Conservation (phyloP, 768 basidiomycete genomes). For the Pleurotus pulmonarius region DNA sequence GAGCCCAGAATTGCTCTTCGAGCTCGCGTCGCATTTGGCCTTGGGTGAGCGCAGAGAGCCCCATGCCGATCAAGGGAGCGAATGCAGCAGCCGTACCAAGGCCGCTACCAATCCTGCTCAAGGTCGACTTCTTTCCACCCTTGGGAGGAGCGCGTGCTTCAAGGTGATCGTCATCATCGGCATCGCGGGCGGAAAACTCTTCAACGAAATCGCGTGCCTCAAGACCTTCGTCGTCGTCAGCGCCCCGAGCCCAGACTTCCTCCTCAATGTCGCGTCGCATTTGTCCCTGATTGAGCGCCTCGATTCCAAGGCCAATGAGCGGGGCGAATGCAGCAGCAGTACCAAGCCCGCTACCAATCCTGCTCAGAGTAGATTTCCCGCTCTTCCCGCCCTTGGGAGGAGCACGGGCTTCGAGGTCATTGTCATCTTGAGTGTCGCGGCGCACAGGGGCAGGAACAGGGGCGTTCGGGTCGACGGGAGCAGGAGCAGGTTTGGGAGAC, state of each 20-base stretch:
- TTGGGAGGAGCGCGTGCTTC: background rate
- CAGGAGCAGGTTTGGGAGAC: constrained; percentile 1
- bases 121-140: background rate
- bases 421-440: background rate
- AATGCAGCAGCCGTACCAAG: background rate
- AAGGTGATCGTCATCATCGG: background rate
- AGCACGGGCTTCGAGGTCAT: background rate
- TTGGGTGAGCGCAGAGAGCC: background rate
- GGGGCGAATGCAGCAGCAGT: background rate
- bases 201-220: background rate
- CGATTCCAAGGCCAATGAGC: background rate
- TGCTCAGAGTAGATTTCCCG: background rate
- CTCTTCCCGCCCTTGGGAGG: background rate
- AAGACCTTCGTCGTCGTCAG: background rate
- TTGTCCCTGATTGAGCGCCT: background rate
- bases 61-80: background rate
- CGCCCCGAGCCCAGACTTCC: too few relatives aligned
- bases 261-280: background rate
- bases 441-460: background rate
- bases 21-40: background rate
- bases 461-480: background rate
- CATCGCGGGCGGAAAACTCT: background rate
- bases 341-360: background rate
- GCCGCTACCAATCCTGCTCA: background rate
- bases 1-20: too few relatives aligned